Evolutionary conservation across 2,329 filamentous ascomycete species (phyloP), one percentile per base, ranked within the genome.

Genomic region (Sporothrix mexicana): DNA sequence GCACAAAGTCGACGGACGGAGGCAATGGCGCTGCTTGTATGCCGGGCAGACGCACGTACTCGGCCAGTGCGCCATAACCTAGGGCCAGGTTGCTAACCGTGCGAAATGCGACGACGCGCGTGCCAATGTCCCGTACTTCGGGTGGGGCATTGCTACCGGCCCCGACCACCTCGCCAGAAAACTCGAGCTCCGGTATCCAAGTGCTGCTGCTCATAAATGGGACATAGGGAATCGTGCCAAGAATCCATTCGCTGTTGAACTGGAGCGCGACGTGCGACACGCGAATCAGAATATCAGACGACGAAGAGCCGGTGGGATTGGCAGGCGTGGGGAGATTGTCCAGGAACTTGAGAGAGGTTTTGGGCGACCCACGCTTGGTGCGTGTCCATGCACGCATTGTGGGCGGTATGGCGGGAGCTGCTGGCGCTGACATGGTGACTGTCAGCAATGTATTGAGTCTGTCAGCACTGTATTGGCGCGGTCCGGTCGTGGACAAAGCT

Each of bases 261-360:
- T 82, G 81, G 51, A 81, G 77, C 41, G 80, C 76, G 4, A 79
- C 78, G 75, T 81, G 77, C 13, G 78, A 77, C 45, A 81, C 76
- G 64, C 74, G 77, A 71, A 82, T 69, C 62, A 81, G 77, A 66
- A 81, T 72, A 51, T 80, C 75, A 13, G 72, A 36, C 45, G 73
- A 74, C 6, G 49, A 20, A 7, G 45, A 51, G 9, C 67, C 71
- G 4, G 59, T n/a, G 43, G 73, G 73, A 6, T 43, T 36, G 57
- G 45, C 55, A 5, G 73, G 73, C 30, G 43, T 55, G 12, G 67
- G 59, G 10, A 73, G 7, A 36, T 45, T 45, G 13, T 17, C n/a
- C 9, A n/a, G 61, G 30, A 74, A 61, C 71, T 55, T 25, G 15
- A 74, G 67, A 7, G 61, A 12, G 8, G n/a, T 64, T 17, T 10